Conservation (phyloP, 2,329 filamentous ascomycete genomes). For the Colletotrichum coccodes region DNA sequence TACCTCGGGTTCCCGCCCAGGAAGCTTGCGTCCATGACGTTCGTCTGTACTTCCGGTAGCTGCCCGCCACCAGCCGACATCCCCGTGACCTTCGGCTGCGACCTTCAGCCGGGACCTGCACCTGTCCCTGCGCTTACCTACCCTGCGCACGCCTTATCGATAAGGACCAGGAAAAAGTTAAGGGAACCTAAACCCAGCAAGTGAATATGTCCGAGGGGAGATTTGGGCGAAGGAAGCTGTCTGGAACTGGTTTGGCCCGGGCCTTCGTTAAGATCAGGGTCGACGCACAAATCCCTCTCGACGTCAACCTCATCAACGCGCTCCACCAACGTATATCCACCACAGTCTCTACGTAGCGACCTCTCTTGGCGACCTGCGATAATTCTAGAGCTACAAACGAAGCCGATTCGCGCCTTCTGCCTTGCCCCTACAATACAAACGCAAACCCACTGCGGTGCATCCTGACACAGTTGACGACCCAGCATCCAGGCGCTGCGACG, state of each 20-base stretch:
- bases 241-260: slow-evolving; percentile 16
- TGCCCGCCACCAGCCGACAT: slow-evolving; percentile 7
- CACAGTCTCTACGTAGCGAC: background rate
- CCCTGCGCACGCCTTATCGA: slow-evolving; percentile 24
- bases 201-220: slow-evolving; percentile 22
- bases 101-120: slow-evolving; percentile 15
- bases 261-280: slow-evolving; percentile 11
- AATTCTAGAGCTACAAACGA: background rate
- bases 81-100: slow-evolving; percentile 19
- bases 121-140: slow-evolving; percentile 3
- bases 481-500: slow-evolving; percentile 21
- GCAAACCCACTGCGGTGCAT: background rate
- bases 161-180: slow-evolving; percentile 31
- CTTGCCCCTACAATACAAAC: background rate
- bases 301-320: slow-evolving; percentile 1
- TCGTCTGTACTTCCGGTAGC: slow-evolving; percentile 22
- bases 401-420: background rate
- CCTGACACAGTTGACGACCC: slow-evolving; percentile 19
- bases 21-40: slow-evolving; percentile 20
- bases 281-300: slow-evolving; percentile 15
- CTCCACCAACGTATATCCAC: background rate
- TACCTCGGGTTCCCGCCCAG: background rate
- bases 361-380: slow-evolving; percentile 5
- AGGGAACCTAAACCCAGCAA: slow-evolving; percentile 29
- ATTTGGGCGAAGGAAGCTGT: slow-evolving; percentile 22